Base-by-base conservation (phyloP, 1,284 basidiomycete species). In the Prillingera fragicola region DNA sequence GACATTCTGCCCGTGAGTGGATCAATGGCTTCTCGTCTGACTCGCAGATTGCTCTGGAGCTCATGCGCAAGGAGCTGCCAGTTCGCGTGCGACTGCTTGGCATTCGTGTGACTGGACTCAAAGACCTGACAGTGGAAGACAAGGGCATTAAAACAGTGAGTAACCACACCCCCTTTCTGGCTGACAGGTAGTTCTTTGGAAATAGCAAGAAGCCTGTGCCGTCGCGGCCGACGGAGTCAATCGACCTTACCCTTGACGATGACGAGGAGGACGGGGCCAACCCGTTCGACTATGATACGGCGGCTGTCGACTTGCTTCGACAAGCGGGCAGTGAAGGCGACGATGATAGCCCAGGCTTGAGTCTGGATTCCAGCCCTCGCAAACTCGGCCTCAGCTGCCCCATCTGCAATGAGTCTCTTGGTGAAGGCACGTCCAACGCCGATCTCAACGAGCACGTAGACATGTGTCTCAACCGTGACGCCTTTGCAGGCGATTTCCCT, bases 81-180 rank as follows among this genome's bases (percentile, higher is more conserved):
- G 63, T 90, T 18, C 81, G 77, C 15, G 72, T 91, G 18, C 77
- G 89, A 31, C 74, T 94, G 4, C 82, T 94, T 44, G 88, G 88
- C 3, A 73, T 94, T 19, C 76, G 88, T 34, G 75, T 90, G 18
- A 89, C 87, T 3, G 89, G 85, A 50, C 72, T 94, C 44, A 87
- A 85, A 60, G 88, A 94, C 66, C 69, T 91, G 21, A 66, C 63
- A 0, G 35, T 63, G 4, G 51, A 54, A 0, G 63, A 68, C 6
- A 59, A 52, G 13, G 65, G 69, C 2, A 65, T 70, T 44, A 57
- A 58, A 41, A 59, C 47, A 31, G 67, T 67, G 33, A 32, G 66
- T 44, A 1, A 13, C 5, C 12, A 22, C 9, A 32, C 17, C 17
- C 15, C 2, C 17, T 17, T 13, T 28, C 23, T 15, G 6, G 34